Conservation (phyloP, 306 rosid species). For the Chamaecrista fasciculata region DNA sequence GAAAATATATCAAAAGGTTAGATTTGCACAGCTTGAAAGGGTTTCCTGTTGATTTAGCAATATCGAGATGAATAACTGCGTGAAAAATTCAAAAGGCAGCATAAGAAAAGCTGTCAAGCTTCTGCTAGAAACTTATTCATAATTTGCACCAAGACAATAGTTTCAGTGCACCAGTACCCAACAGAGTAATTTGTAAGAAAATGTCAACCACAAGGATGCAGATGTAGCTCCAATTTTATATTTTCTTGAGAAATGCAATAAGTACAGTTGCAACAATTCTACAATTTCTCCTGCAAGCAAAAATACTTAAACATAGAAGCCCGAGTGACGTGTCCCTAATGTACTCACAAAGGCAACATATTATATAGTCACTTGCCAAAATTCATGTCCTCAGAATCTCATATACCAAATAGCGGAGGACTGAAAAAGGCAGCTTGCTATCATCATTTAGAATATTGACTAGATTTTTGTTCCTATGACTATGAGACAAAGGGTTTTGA, state of each 20-base stretch:
- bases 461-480: too few species aligned
- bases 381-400: background rate
- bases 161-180: background rate
- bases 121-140: conserved; percentile 19
- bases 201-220: conserved; percentile 15
- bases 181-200: background rate
- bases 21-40: conserved; percentile 24
- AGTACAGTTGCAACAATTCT: conserved; percentile 1
- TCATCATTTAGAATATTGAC: background rate
- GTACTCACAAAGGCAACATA: background rate
- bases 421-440: background rate
- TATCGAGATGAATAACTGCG: conserved; percentile 10
- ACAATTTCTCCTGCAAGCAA: background rate
- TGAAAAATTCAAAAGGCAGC: background rate
- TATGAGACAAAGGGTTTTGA: too few species aligned
- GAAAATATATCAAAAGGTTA: conserved; percentile 24
- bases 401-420: background rate
- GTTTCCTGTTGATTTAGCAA: background rate
- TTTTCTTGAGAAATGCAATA: conserved; percentile 1
- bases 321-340: background rate
- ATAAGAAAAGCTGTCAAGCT: conserved; percentile 13
- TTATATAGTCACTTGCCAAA: background rate
- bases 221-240: background rate
- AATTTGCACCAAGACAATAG: conserved; percentile 16
- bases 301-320: background rate